Conservation (phyloP, 108 stramenopile species). For the Cyclotella kingstonii region DNA sequence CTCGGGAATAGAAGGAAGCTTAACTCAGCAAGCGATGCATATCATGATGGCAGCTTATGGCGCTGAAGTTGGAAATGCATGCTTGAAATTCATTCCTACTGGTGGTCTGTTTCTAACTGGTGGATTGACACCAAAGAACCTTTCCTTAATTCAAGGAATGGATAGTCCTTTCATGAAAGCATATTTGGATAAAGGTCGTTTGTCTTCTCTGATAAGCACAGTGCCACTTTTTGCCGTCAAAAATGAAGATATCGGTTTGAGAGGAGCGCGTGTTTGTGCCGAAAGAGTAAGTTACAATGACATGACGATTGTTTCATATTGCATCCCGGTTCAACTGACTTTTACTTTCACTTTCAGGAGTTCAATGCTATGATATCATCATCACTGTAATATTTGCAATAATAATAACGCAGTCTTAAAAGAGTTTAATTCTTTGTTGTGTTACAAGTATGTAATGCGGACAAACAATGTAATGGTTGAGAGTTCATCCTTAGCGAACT, state of each 20-base stretch:
- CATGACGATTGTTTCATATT: not conserved
- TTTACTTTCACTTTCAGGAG: conserved; percentile 7
- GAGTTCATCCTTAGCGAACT: not conserved
- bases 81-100: conserved; percentile 89
- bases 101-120: conserved; percentile 96
- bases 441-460: no score
- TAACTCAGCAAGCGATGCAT: conserved; percentile 55
- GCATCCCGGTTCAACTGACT: not conserved
- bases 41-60: conserved; percentile 88
- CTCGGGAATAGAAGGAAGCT: conserved; percentile 38
- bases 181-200: conserved; percentile 91
- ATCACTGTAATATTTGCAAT: not conserved
- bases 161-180: conserved; percentile 89
- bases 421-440: not conserved
- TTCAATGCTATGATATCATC: conserved; percentile 5
- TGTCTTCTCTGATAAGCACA: conserved; percentile 57
- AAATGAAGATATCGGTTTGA: conserved; percentile 92
- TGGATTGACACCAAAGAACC: conserved; percentile 96
- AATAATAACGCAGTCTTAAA: not conserved
- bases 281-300: conserved; percentile 35
- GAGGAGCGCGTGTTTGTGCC: conserved; percentile 76
- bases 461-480: not conserved
- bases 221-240: conserved; percentile 90
- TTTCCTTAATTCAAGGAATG: conserved; percentile 72
- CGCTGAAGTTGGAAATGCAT: conserved; percentile 85